Conservation (phyloP, 2,329 filamentous ascomycete genomes). For the Fusarium dlaminii region DNA sequence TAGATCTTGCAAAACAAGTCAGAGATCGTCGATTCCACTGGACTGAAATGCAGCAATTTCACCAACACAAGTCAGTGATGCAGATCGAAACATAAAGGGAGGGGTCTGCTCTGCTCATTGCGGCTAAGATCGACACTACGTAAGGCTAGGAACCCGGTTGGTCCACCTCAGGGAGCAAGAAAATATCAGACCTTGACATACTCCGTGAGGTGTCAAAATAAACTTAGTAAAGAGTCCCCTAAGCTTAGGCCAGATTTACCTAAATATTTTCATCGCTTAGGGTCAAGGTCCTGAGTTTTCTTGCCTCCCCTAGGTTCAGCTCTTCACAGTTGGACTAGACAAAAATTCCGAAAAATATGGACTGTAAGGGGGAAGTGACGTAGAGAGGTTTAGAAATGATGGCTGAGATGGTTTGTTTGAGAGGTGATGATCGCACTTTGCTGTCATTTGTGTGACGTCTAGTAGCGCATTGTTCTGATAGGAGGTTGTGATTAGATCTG, state of each 20-base stretch:
- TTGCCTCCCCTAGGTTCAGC: neutral
- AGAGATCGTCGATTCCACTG: neutral
- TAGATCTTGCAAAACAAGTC: neutral
- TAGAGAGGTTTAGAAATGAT: neutral
- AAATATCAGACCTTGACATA: too few relatives aligned
- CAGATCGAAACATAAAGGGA: neutral
- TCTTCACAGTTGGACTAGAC: neutral
- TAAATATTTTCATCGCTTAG: too few relatives aligned
- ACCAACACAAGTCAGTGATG: neutral
- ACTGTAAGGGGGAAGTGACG: conserved; percentile 3
- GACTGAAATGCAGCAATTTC: neutral
- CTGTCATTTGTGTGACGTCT: neutral
- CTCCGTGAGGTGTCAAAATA: too few relatives aligned
- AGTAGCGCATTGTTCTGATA: too few relatives aligned
- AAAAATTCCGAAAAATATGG: neutral
- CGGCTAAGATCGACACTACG: neutral
- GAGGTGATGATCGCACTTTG: neutral
- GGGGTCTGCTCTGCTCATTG: neutral
- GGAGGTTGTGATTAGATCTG: neutral
- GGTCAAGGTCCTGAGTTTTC: too few relatives aligned
- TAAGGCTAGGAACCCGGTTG: neutral
- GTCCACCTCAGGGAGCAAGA: too few relatives aligned
- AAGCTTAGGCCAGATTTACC: too few relatives aligned
- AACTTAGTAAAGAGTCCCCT: too few relatives aligned
- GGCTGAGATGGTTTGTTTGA: neutral